Evolutionary conservation across 2,329 filamentous ascomycete species (phyloP), one percentile per base, ranked within the genome.

Genomic region (Grosmannia huntii): DNA sequence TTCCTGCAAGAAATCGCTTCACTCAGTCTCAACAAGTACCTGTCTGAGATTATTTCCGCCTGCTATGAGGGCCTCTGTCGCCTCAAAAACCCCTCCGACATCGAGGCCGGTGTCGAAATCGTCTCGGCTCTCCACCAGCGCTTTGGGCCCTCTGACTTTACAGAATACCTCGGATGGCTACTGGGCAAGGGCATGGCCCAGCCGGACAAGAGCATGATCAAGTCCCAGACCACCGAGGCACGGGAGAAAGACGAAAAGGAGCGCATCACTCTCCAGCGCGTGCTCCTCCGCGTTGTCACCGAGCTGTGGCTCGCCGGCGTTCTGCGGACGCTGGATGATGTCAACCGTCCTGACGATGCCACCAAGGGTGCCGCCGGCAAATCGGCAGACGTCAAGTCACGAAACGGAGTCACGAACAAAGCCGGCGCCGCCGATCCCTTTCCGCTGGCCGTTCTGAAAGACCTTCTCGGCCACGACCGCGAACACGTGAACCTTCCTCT

Each of bases 161-260:
- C 92, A 14, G 86, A 88, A 69, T 90, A 91, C 68, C 81, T 97
- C 58, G 92, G 87, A 67, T 97, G 92, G 92, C 80, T 95, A 55
- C 79, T 97, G 55, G 92, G 91, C 58, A 89, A 92, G 66, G 92
- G 91, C 36, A 81, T 97, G 75, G 89, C 88, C 59, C 94, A 90
- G 14, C 91, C 92, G 5, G 92, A 97, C 69, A 95, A 89, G 73
- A 82, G 84, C 61, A 80, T 79, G 61, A 74, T 97, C 64, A 97
- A 96, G 72, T 79, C 80, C 1, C 76, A 96, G 63, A 75, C 85
- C 6, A 81, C 84, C 41, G 94, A 99, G 65, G 82, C 90, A 33
- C 88, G 89, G 56, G 95, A 99, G 70, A 88, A 90, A 64, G 94
- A 99, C 71, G 94, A 99, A 72, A 96, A 96, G 71, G 94, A 99